Evolutionary conservation across 176 grass and related monocot species (phyloP).

Genomic region (Carex scoparia): DNA sequence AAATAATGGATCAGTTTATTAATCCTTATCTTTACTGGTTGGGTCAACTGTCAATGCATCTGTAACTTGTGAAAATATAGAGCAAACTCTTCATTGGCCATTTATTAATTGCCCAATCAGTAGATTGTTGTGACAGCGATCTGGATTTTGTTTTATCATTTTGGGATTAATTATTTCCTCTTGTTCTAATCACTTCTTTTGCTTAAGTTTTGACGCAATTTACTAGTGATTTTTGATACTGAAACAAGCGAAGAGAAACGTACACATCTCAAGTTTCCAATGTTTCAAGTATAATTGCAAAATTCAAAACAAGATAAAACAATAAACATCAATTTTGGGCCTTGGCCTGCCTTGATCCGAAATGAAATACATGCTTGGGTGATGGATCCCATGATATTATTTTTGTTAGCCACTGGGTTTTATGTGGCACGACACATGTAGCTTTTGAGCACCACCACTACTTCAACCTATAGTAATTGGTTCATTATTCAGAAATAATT

Average conservation of each 20-base stretch:
- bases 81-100: no score
- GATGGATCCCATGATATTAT: not conserved
- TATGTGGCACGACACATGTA: not conserved
- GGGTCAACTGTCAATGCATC: not conserved
- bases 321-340: not conserved
- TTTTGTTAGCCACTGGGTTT: not conserved
- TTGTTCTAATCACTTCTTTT: not conserved
- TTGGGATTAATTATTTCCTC: no score
- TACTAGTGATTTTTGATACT: not conserved
- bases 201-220: not conserved
- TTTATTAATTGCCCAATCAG: no score
- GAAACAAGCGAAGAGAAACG: not conserved
- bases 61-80: not conserved
- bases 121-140: not conserved
- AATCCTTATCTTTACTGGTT: not conserved
- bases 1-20: not conserved
- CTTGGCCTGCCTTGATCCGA: not conserved
- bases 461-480: not conserved
- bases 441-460: not conserved
- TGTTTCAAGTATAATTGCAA: not conserved
- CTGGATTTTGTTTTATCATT: not conserved
- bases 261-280: slow-evolving; percentile 4
- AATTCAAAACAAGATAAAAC: not conserved
- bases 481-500: not conserved
- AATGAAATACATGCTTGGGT: not conserved